A percentile compares a stretch with the other conserved stretches of the same genome.
Evolutionary conservation across 1,139 yeast genomes (phyloP).

Genomic region (Neolecta irregularis): DNA sequence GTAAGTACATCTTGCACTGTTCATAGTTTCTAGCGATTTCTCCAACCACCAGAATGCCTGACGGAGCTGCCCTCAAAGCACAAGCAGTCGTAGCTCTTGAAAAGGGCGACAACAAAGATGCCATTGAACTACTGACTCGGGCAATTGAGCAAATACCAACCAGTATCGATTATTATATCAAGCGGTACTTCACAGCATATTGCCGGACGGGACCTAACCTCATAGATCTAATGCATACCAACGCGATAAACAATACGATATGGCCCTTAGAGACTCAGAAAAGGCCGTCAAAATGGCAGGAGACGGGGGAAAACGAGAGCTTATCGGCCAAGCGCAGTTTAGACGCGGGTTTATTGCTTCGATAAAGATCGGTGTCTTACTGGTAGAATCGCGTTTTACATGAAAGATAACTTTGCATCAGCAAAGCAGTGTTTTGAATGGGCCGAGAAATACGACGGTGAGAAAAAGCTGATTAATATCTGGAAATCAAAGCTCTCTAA

Average conservation of each 20-base stretch:
- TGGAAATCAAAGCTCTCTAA: slow-evolving; percentile 27
- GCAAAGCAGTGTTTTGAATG: slow-evolving; percentile 37
- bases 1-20: no score
- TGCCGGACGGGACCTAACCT: slow-evolving; percentile 30
- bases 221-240: slow-evolving; percentile 41
- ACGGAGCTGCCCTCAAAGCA: slow-evolving; percentile 1
- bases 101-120: slow-evolving; percentile 1
- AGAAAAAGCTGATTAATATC: slow-evolving; percentile 34
- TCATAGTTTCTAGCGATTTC: no score
- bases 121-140: slow-evolving; percentile 7
- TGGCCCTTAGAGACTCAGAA: slow-evolving; percentile 39
- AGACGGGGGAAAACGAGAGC: slow-evolving; percentile 35
- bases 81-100: neutral
- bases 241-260: slow-evolving; percentile 35
- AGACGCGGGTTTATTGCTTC: slow-evolving; percentile 29
- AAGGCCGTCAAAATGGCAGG: slow-evolving; percentile 42
- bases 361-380: slow-evolving; percentile 24
- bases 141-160: slow-evolving; percentile 9
- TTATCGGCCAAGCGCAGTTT: slow-evolving; percentile 45
- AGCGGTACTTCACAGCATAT: slow-evolving; percentile 7
- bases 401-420: slow-evolving; percentile 30
- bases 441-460: slow-evolving; percentile 35
- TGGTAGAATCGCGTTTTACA: slow-evolving; percentile 20
- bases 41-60: no score
- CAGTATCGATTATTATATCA: slow-evolving; percentile 7